A percentile compares a stretch with the other conserved stretches of the same genome.
Evolutionary conservation across 78 protist genomes (phyloP).

Genomic region (Anaeramoeba flamelloides): DNA sequence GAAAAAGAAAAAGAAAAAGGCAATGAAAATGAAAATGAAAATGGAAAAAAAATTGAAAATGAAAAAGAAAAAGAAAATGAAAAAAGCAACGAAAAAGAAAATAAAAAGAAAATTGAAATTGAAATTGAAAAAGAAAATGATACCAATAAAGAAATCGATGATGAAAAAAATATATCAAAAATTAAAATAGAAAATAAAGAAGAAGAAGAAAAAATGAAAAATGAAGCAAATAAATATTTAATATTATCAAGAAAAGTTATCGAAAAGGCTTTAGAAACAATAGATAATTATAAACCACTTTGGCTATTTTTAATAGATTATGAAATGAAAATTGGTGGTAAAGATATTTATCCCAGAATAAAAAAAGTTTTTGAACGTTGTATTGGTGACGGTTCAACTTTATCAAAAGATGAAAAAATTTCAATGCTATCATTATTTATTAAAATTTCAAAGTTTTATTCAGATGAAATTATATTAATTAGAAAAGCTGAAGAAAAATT

Average conservation of each 20-base stretch:
- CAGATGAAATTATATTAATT: background rate
- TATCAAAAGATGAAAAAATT: background rate
- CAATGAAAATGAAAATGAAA: too few relatives aligned
- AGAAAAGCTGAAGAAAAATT: too few relatives aligned
- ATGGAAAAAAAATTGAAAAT: too few relatives aligned
- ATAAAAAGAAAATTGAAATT: too few relatives aligned
- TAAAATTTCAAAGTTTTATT: background rate
- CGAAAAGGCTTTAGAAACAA: background rate
- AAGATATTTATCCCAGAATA: background rate
- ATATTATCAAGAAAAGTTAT: background rate
- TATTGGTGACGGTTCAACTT: background rate
- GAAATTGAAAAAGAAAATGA: background rate
- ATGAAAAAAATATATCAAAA: background rate
- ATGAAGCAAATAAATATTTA: background rate
- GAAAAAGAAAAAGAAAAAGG: too few relatives aligned
- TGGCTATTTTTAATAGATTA: background rate
- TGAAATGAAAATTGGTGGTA: background rate
- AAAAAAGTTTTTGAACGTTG: background rate
- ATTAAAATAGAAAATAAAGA: background rate
- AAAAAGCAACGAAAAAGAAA: too few relatives aligned
- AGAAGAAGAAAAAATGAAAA: background rate
- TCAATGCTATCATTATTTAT: background rate
- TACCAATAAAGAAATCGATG: background rate
- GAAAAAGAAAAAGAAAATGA: too few relatives aligned
- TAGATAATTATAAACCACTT: background rate